Evolutionary conservation across 2,329 filamentous ascomycete species (phyloP), one percentile per base, ranked within the genome.

Genomic region (Aspergillus piperis): DNA sequence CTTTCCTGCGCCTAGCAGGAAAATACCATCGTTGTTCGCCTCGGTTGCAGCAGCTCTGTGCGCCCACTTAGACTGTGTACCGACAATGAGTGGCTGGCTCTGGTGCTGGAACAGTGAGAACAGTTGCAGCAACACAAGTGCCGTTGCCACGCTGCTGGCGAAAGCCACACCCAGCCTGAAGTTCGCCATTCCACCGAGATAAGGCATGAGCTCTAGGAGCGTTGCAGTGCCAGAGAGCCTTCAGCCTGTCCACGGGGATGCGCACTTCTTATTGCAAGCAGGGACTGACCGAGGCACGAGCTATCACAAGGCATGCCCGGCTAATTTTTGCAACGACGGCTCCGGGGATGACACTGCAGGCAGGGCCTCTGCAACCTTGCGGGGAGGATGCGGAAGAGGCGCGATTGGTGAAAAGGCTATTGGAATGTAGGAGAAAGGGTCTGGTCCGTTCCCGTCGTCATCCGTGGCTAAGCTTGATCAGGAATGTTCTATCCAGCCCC

Each of bases 1-100:
- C 73, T 89, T 90, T 25, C 88, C 88, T 21, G 88, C 86, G 21
- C 88, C 88, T 19, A 91, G 75, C 7, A 90, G 73, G 68, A 89
- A 90, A 41, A 82, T 75, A 54, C 77, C 75, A 60, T 80, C 76
- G 59, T 79, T 76, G 55, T 74, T 69, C 7, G 58, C 48, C 8
- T 58, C 57, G 10, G 61, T 61, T 15, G 62, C 58, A 8, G 56
- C 65, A 6, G 69, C 60, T 49, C 70, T 66, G 51, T 65, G 65
- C 61, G 64, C 67, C 67, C 70, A 71, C 53, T 53, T 64, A 56
- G 56, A 64, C 59, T 62, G 64, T 58, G 52, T 59, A 62, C 54
- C 54, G 51, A 66, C 56, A 30, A 38, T 59, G n/a, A 65, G 61
- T 10, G 62, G 50, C 49, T 64, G 60, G 17, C 62, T 59, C 36